These are phyloP conservation scores for Hypoxylon subgilvum DNA, from an alignment of 495 filamentous ascomycete genomes.

Conservation along the genomic window DNA sequence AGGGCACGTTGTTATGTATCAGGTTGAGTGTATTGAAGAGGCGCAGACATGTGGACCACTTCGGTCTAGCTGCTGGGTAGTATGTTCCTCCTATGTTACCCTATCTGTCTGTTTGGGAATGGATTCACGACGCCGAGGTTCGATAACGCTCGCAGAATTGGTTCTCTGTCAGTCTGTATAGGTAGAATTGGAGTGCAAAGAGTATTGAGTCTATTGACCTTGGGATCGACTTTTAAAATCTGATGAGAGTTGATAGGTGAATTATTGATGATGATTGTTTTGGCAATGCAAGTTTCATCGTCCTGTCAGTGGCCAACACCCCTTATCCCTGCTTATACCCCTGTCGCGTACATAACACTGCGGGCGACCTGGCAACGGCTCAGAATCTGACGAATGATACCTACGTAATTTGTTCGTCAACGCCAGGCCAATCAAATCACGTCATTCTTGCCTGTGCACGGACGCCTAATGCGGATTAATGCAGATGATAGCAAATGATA, in stretches of 20 bases:
- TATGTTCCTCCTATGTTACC: slow-evolving; percentile 14
- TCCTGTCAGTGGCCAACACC: neutral
- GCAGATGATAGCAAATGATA: no score
- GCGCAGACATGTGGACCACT: slow-evolving; percentile 25
- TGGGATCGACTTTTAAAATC: no score
- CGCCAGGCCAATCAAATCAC: no score
- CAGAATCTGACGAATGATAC: neutral
- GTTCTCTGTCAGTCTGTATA: no score
- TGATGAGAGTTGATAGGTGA: no score
- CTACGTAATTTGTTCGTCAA: neutral
- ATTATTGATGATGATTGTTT: slow-evolving; percentile 26
- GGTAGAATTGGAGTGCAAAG: no score
- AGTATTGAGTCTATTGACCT: no score
- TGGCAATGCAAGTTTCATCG: slow-evolving; percentile 14
- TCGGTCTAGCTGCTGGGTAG: neutral
- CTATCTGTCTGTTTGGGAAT: no score
- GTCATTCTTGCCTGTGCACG: no score
- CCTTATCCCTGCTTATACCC: slow-evolving; percentile 28
- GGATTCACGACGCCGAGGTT: no score
- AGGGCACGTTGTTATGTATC: neutral
- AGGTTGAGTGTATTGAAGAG: neutral
- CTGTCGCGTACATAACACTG: slow-evolving; percentile 12
- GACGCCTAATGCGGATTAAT: no score
- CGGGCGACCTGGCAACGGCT: slow-evolving; percentile 32
- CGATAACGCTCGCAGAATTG: no score